These are phyloP conservation scores for Wakefieldia striispora DNA, from an alignment of 768 basidiomycete genomes.

Conservation along the genomic window DNA sequence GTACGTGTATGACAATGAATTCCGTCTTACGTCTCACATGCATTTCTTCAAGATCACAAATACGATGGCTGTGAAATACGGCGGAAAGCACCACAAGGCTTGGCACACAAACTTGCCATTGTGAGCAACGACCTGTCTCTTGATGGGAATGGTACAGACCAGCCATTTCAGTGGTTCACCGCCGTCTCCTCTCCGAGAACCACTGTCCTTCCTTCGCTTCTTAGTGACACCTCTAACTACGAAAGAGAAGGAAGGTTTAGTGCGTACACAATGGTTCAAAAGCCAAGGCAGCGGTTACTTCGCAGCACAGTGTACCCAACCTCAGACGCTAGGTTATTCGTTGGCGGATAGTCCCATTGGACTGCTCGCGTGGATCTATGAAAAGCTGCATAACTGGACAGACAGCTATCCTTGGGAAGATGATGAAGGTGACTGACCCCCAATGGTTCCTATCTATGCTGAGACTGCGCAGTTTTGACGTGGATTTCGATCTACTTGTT, in stretches of 20 bases:
- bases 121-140: constrained; percentile 27
- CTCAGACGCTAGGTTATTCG: constrained; percentile 53
- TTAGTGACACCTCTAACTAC: constrained; percentile 28
- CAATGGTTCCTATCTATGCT: neutral
- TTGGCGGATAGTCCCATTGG: constrained; percentile 59
- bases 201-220: constrained; percentile 28
- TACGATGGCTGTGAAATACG: constrained; percentile 34
- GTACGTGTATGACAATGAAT: constrained; percentile 24
- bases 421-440: constrained; percentile 45
- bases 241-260: constrained; percentile 25
- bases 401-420: constrained; percentile 57
- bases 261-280: constrained; percentile 17
- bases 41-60: constrained; percentile 33
- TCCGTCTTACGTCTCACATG: neutral
- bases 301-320: constrained; percentile 39
- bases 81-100: constrained; percentile 44
- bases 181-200: constrained; percentile 23
- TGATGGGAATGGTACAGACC: neutral
- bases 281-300: constrained; percentile 32
- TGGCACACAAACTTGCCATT: constrained; percentile 50
- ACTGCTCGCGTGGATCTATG: constrained; percentile 54
- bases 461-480: constrained; percentile 44
- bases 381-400: constrained; percentile 47
- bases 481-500: constrained; percentile 63
- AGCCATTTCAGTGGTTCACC: constrained; percentile 16